Base-by-base conservation (phyloP, 805 yeast species). In the Hanseniaspora taiwanica region DNA sequence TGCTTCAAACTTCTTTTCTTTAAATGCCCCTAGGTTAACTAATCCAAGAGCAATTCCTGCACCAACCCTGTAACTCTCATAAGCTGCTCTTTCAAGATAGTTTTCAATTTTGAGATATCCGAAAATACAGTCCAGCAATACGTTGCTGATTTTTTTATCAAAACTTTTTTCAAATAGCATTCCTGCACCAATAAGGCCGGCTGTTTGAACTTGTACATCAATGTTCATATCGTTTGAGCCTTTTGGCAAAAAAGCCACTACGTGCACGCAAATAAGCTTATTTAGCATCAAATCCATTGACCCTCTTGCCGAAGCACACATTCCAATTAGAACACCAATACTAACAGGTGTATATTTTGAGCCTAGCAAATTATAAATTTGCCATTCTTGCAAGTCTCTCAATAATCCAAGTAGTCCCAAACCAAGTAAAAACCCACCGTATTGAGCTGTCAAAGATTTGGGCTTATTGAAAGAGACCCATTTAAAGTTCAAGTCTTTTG, bases 361-460 rank as follows among this genome's bases (percentile, higher is more conserved):
- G 0, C 95, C 94, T 40, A 91, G 62, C 48, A 85, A 86, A 53
- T 89, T 87, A 56, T 85, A 91, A 23, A 89, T 81, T 54, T 87
- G 96, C 96, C 97, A 91, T 56, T 91, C 96, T 52, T 89, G 97
- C 20, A 91, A 61, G 33, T 69, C 68, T 42, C 72, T 76, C 50
- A 91, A 61, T 54, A 87, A 95, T 0, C 97, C 97, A 59, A 84
- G 84, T 23, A 91, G 62, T 0, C 99, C 99, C 20, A 91, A 64
- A 0, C 96, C 98, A 16, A 85, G 60, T n/a, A 91, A 59, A 49
- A 91, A 86, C 0, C 99, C 99, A 18, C 96, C 96, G 63, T 87
- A 96, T 45, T 83, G 87, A 0, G 94, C 72, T 48, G 74, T 76
- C 24, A 81, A 56, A 4, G 63, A 68, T 1, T 71, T 69, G 0